These are phyloP conservation scores for Mortierella sp. DNA, from an alignment of 371 early-diverging fungal genomes.

Conservation along the genomic window DNA sequence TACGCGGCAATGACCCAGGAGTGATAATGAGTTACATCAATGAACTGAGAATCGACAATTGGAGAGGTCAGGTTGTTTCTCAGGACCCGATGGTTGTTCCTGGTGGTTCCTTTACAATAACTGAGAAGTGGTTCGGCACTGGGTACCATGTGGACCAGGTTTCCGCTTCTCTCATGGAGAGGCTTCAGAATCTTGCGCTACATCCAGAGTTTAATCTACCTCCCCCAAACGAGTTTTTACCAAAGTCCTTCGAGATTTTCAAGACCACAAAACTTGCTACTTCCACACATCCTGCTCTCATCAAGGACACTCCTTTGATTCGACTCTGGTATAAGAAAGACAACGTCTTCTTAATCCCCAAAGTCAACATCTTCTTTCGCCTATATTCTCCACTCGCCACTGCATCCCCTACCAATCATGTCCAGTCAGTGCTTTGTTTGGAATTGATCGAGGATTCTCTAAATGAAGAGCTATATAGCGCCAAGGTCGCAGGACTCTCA, in stretches of 20 bases:
- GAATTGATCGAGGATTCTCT: slow-evolving; percentile 85
- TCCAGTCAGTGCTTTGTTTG: slow-evolving; percentile 75
- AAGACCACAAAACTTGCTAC: slow-evolving; percentile 67
- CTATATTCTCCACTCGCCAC: slow-evolving; percentile 51
- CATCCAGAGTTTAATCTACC: slow-evolving; percentile 80
- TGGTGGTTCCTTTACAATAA: slow-evolving; percentile 61
- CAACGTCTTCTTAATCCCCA: slow-evolving; percentile 90
- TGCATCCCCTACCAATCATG: slow-evolving; percentile 60
- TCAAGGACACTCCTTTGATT: slow-evolving; percentile 71
- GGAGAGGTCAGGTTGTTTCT: slow-evolving; percentile 57
- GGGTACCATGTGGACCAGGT: slow-evolving; percentile 84
- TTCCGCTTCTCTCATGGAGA: slow-evolving; percentile 64
- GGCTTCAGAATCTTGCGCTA: slow-evolving; percentile 60
- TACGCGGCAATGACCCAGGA: slow-evolving; percentile 72
- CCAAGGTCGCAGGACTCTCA: slow-evolving; percentile 86
- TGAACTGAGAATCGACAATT: slow-evolving; percentile 77
- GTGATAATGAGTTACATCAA: slow-evolving; percentile 69
- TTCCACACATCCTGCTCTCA: slow-evolving; percentile 49
- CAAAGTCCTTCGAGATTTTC: slow-evolving; percentile 77
- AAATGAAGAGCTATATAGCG: slow-evolving; percentile 89
- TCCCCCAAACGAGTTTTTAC: slow-evolving; percentile 86
- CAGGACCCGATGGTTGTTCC: slow-evolving; percentile 60
- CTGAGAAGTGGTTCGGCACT: slow-evolving; percentile 87
- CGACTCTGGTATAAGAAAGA: slow-evolving; percentile 96
- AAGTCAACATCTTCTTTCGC: slow-evolving; percentile 62